Base-by-base conservation (phyloP, 2,329 filamentous ascomycete species). In the Arthrobotrys conoides region DNA sequence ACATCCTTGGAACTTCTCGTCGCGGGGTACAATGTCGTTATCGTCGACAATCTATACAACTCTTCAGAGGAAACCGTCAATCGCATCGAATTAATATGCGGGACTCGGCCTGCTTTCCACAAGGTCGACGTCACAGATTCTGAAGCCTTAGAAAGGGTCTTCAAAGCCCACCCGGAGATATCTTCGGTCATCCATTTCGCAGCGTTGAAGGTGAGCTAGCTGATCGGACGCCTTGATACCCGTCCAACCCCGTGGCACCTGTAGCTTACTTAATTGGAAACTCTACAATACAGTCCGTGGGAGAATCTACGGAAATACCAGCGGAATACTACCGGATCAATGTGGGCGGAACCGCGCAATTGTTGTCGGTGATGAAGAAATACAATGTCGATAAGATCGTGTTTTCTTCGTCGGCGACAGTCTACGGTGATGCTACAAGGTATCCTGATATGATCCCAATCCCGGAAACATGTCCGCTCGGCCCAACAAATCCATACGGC, bases 171-270 rank as follows among this genome's bases (percentile, higher is more conserved):
- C 86, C 93, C 94, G 65, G 91, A 93, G 83, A 97, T 99, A 83
- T 94, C 97, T 88, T 97, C 93, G 84, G 96, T 98, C 81, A 98
- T 99, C 83, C 96, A 99, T 88, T 99, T 99, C 84, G 96, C 96
- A 80, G 96, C 96, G 24, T 89, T 99, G 82, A 99, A 99, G 92
- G 93, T 92, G 86, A 82, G 86, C 83, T 22, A 14, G 20, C 24
- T 33, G 8, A 3, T 22, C 27, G 14, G 2, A 51, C 20, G 4
- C 22, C 20, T 24, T 36, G n/a, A 22, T 20, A 20, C 5, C 4
- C 2, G n/a, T 30, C n/a, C n/a, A 38, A 36, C 10, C 2, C 3
- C 4, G 30, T 16, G 8, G 16, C n/a, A 20, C 30, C 10, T 44
- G 22, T 71, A n/a, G 82, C 49, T 79, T 76, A 64, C 44, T n/a